A percentile compares a stretch with the other conserved stretches of the same genome.
phyloP scores from a whole-genome alignment of 2,329 filamentous ascomycete species.

The Aspergillus aculeatus region DNA sequence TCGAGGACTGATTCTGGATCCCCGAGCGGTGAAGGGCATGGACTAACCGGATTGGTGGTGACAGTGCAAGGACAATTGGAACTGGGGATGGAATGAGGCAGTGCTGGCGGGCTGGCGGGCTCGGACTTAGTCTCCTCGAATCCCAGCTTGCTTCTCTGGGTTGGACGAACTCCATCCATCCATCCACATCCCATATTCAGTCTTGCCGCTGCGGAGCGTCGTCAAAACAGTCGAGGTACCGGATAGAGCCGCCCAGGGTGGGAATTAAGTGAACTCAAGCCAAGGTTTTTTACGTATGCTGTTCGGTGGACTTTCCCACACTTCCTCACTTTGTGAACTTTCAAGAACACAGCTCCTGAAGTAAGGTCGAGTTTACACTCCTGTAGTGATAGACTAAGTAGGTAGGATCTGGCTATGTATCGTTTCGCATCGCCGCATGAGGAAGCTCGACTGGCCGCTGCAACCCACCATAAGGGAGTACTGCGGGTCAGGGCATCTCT shows the following conservation, averaged over 20 bases:
- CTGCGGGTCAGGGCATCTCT: no score
- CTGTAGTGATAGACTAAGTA: neutral
- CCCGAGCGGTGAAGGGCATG: conserved; percentile 20
- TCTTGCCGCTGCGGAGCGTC: no score
- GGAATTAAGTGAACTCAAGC: neutral
- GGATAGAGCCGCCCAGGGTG: neutral
- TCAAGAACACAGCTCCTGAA: neutral
- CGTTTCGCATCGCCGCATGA: neutral
- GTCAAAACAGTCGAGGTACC: neutral
- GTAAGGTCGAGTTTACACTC: neutral
- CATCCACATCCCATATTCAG: no score
- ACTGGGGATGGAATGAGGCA: conserved; percentile 23
- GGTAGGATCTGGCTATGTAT: neutral
- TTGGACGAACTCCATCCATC: neutral
- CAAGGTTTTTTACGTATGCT: neutral
- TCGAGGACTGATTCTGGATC: conserved; percentile 10
- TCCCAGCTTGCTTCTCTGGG: neutral
- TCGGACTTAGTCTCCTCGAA: conserved; percentile 6
- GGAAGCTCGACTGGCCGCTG: neutral
- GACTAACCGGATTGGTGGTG: conserved; percentile 17
- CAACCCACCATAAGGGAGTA: no score
- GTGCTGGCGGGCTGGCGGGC: conserved; percentile 20
- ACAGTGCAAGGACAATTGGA: conserved; percentile 14
- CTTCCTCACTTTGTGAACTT: neutral
- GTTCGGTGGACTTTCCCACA: neutral